phyloP scores from a whole-genome alignment of 768 basidiomycete genomes.

The Suillus clintonianus region DNA sequence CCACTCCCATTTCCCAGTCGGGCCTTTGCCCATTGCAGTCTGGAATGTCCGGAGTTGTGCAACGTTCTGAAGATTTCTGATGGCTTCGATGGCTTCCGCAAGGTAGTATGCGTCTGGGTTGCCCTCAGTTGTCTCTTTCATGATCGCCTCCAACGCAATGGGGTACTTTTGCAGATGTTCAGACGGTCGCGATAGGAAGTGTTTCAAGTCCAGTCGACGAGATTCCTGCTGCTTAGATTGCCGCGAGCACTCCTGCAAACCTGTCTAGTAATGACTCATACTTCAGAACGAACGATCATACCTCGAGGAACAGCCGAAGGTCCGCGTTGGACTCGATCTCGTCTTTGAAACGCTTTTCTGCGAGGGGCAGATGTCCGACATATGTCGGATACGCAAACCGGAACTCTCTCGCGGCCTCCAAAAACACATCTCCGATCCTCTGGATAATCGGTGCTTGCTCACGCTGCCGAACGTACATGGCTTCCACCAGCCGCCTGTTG shows the following conservation, averaged over 20 bases:
- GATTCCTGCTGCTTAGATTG: conserved; percentile 57
- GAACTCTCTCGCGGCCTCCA: conserved; percentile 87
- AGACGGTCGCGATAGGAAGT: conserved; percentile 60
- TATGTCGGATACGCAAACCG: conserved; percentile 84
- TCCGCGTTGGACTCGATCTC: conserved; percentile 81
- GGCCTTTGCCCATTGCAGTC: conserved; percentile 80
- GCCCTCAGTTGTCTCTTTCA: conserved; percentile 76
- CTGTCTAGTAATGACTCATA: background rate
- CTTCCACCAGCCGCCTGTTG: conserved; percentile 79
- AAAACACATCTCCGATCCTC: conserved; percentile 86
- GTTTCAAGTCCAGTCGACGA: conserved; percentile 61
- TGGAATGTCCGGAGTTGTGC: conserved; percentile 91
- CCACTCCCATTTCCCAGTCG: conserved; percentile 86
- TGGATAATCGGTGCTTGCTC: conserved; percentile 85
- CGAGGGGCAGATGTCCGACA: conserved; percentile 79
- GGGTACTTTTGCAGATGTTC: conserved; percentile 73
- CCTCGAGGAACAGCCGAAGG: conserved; percentile 86
- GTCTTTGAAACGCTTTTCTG: conserved; percentile 85
- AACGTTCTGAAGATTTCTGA: conserved; percentile 78
- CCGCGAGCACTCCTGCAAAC: conserved; percentile 33
- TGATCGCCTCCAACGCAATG: conserved; percentile 81
- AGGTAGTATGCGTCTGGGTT: conserved; percentile 86
- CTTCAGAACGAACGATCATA: conserved; percentile 27
- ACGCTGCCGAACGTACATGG: conserved; percentile 79
- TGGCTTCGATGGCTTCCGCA: conserved; percentile 79